These are phyloP conservation scores for Taphrina pruni DNA, from an alignment of 1,139 yeast genomes.

Conservation along the genomic window DNA sequence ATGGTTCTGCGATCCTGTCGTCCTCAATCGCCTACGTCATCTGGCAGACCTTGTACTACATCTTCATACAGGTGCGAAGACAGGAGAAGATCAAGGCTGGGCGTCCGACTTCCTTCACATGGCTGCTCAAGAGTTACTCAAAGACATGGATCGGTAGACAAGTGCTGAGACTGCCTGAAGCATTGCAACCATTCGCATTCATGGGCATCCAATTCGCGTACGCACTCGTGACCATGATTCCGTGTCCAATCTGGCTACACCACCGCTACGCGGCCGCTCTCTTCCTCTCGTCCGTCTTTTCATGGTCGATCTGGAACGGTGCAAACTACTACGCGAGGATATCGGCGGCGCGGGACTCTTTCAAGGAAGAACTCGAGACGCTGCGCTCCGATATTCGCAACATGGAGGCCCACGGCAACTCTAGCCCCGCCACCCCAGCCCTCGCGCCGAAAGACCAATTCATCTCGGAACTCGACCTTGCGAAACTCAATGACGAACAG, in stretches of 20 bases:
- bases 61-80: conserved; percentile 81
- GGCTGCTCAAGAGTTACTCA: conserved; percentile 65
- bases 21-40: conserved; percentile 83
- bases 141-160: conserved; percentile 71
- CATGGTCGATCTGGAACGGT: conserved; percentile 86
- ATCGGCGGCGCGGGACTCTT: conserved; percentile 70
- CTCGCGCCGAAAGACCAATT: conserved; percentile 27
- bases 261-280: conserved; percentile 69
- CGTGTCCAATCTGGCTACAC: conserved; percentile 85
- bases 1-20: conserved; percentile 72
- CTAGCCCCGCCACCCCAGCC: conserved; percentile 38
- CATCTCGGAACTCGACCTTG: conserved; percentile 32
- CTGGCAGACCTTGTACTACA: conserved; percentile 93
- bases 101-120: conserved; percentile 84
- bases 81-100: conserved; percentile 86
- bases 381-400: conserved; percentile 70
- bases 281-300: conserved; percentile 73
- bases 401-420: conserved; percentile 24
- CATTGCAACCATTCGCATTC: conserved; percentile 83
- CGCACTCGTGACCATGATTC: conserved; percentile 84
- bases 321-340: conserved; percentile 93
- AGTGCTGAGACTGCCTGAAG: conserved; percentile 81
- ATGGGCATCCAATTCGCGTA: conserved; percentile 85
- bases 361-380: conserved; percentile 78
- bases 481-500: conserved; percentile 10